Conservation (phyloP, 2,329 filamentous ascomycete genomes). For the Diaporthe humulicola region DNA sequence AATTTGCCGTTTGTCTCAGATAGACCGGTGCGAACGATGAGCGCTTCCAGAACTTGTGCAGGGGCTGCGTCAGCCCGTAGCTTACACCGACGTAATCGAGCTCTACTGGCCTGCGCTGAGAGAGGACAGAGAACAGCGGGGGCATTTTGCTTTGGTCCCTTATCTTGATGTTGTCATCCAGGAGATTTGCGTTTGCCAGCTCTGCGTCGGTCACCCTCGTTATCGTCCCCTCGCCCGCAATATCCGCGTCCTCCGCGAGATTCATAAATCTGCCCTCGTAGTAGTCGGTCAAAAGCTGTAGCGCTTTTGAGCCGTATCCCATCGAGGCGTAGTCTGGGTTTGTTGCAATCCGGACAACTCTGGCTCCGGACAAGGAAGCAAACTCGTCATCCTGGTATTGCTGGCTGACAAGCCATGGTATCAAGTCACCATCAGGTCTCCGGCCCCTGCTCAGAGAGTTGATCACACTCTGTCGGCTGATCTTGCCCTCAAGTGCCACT, state of each 20-base stretch:
- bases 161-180: slow-evolving; percentile 90
- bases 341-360: slow-evolving; percentile 93
- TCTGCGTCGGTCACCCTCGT: slow-evolving; percentile 86
- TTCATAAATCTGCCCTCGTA: slow-evolving; percentile 94
- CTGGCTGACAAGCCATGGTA: slow-evolving; percentile 97
- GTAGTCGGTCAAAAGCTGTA: slow-evolving; percentile 90
- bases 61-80: slow-evolving; percentile 86
- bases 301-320: slow-evolving; percentile 92
- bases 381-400: slow-evolving; percentile 99
- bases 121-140: slow-evolving; percentile 89
- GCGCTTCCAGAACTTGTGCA: slow-evolving; percentile 98
- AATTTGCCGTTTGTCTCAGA: slow-evolving; percentile 92
- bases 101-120: slow-evolving; percentile 81
- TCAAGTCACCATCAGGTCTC: slow-evolving; percentile 90
- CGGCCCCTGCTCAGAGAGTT: slow-evolving; percentile 91
- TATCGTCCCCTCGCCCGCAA: slow-evolving; percentile 72
- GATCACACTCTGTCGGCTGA: slow-evolving; percentile 92
- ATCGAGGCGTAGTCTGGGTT: slow-evolving; percentile 93
- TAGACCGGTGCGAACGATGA: slow-evolving; percentile 90
- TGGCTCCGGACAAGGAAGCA: slow-evolving; percentile 89
- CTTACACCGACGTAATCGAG: slow-evolving; percentile 97
- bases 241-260: slow-evolving; percentile 77
- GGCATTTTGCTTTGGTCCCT: slow-evolving; percentile 93
- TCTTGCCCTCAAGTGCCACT: slow-evolving; percentile 92
- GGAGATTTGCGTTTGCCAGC: slow-evolving; percentile 79